Evolutionary conservation across 2,329 filamentous ascomycete genomes (phyloP), one percentile per base, ranked within the genome.

Genomic region (Fusarium sp.): DNA sequence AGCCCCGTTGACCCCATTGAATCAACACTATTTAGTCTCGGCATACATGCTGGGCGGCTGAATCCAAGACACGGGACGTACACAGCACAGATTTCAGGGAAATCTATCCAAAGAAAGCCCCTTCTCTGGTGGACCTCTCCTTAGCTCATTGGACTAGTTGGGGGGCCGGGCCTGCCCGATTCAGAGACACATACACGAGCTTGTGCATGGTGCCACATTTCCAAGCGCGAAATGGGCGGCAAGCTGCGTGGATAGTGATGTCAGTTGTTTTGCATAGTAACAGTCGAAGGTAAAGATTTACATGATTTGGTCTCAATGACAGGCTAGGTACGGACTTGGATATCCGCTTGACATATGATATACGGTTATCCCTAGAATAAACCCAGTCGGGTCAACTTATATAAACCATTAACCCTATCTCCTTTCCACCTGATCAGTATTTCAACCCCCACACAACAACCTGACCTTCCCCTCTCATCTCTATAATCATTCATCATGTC

Each of bases 1-100:
- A 20, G 20, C 22, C 61, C 58, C 27, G 16, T 40, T 62, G 45
- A 18, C 56, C 8, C 34, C 66, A 38, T 38, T 16, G 18, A 20
- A 40, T 24, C 4, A 38, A n/a, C 8, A 35, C 50, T 45, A 16
- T 24, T 34, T 18, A 13, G 31, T n/a, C n/a, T 50, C 11, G 37
- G 45, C 35, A 8, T 35, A 16, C 34, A 2, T 34, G 6, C 29
- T 22, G 57, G 60, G 73, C 61, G 60, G 60, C 6, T 8, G 1
- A 20, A 9, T 47, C 5, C 52, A 52, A 74, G 67, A 73, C 71
- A 71, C 64, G 64, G 71, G 52, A 22, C 29, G 37, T 47, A 56
- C 29, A 22, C 31, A 29, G 57, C 16, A 24, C 20, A 42, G 62
- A 60, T 45, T 27, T 57, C 16, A 47, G 38, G 29, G 22, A 61